phyloP scores from a whole-genome alignment of 805 yeast genomes.

The Komagataella phaffii region DNA sequence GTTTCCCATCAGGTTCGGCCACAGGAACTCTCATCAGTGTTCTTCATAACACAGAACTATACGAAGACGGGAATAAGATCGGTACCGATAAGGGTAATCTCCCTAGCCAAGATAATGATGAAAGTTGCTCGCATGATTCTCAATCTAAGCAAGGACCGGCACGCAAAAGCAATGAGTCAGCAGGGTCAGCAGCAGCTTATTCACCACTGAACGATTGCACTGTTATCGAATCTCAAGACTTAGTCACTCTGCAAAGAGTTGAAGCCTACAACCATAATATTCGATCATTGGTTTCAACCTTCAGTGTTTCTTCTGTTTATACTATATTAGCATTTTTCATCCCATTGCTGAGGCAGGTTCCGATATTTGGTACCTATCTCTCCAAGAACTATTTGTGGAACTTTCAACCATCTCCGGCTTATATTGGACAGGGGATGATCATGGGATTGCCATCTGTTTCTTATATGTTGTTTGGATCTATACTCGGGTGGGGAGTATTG shows the following conservation, averaged over 20 bases:
- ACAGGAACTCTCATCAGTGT: constrained; percentile 90
- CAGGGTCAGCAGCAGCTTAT: neutral
- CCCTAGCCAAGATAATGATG: neutral
- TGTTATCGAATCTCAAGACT: constrained; percentile 19
- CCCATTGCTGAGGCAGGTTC: constrained; percentile 56
- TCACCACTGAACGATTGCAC: constrained; percentile 11
- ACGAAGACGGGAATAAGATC: constrained; percentile 15
- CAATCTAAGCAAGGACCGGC: neutral
- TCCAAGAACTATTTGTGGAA: constrained; percentile 68
- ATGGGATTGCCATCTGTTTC: constrained; percentile 92
- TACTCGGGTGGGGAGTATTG: constrained; percentile 87
- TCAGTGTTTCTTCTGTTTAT: constrained; percentile 55
- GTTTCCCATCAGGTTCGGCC: constrained; percentile 93
- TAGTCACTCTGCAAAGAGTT: constrained; percentile 13
- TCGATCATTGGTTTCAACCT: constrained; percentile 43
- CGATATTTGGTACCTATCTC: constrained; percentile 57
- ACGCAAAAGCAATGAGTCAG: neutral
- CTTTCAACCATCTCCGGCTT: constrained; percentile 94
- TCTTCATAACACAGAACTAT: constrained; percentile 56
- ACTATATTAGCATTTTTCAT: constrained; percentile 61
- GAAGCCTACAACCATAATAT: constrained; percentile 42
- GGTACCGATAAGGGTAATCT: neutral
- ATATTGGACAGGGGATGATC: constrained; percentile 93
- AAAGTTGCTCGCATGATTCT: neutral
- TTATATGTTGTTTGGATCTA: constrained; percentile 81